Conservation (phyloP, 768 basidiomycete species). For the Sarcodon sp. region DNA sequence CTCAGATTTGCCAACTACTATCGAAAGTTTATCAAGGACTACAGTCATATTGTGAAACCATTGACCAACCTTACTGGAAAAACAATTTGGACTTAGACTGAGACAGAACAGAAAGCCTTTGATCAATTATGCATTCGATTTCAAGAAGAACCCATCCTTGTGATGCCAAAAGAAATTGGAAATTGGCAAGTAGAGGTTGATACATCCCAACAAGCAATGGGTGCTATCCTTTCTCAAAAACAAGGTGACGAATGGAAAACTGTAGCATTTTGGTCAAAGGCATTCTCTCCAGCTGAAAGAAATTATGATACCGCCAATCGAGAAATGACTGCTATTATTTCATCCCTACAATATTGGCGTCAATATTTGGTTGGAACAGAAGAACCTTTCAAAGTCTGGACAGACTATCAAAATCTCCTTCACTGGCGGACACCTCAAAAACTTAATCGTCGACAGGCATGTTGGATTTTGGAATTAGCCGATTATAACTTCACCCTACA, state of each 20-base stretch:
- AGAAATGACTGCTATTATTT: conserved; percentile 23
- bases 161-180: neutral
- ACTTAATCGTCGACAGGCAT: conserved; percentile 18
- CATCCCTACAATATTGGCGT: conserved; percentile 12
- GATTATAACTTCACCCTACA: conserved; percentile 8
- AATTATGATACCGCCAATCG: conserved; percentile 21
- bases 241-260: conserved; percentile 5
- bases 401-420: conserved; percentile 19
- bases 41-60: conserved; percentile 12
- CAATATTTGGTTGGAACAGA: conserved; percentile 12
- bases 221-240: conserved; percentile 15
- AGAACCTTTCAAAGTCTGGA: conserved; percentile 10
- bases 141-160: conserved; percentile 3
- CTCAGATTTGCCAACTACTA: conserved; percentile 20
- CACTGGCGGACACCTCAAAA: conserved; percentile 12
- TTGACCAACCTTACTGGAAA: conserved; percentile 9
- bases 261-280: conserved; percentile 5
- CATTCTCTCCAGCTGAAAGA: conserved; percentile 9
- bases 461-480: conserved; percentile 14
- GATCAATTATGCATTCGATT: neutral
- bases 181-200: no score
- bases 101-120: neutral
- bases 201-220: conserved; percentile 8
- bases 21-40: conserved; percentile 15
- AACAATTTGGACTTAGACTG: no score